Evolutionary conservation across 805 yeast species (phyloP).

Genomic region (Isabelozyma gotoi): DNA sequence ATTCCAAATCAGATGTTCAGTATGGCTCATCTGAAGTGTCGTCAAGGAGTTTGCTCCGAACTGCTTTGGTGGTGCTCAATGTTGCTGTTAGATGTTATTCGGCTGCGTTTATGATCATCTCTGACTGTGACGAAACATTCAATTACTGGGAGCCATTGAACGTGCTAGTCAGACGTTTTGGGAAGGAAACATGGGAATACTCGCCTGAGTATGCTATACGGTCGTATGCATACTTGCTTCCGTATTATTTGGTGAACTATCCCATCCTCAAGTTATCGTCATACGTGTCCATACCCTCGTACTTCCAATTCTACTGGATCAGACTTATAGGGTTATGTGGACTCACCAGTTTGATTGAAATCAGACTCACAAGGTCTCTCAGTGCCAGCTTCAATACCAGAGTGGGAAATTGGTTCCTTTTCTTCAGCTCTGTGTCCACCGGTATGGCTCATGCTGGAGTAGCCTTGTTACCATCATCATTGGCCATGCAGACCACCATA

Average conservation of each 20-base stretch:
- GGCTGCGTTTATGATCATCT: constrained; percentile 62
- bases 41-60: background rate
- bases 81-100: constrained; percentile 28
- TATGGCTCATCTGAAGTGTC: background rate
- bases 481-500: constrained; percentile 54
- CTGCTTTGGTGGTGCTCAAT: background rate
- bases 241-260: constrained; percentile 33
- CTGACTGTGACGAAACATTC: constrained; percentile 91
- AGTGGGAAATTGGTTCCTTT: constrained; percentile 59
- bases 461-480: constrained; percentile 79
- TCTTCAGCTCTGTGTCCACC: constrained; percentile 63
- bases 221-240: constrained; percentile 76
- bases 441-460: constrained; percentile 90
- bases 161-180: constrained; percentile 72
- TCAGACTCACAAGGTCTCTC: constrained; percentile 46
- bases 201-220: constrained; percentile 87
- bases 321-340: constrained; percentile 42
- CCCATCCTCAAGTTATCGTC: constrained; percentile 17
- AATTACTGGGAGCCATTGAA: constrained; percentile 96
- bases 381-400: constrained; percentile 27
- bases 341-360: constrained; percentile 50
- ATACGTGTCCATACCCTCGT: constrained; percentile 15
- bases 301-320: constrained; percentile 51
- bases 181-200: constrained; percentile 96
- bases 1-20: background rate